Evolutionary conservation across 768 basidiomycete species (phyloP).

Genomic region (Hygrocybe coccinea): DNA sequence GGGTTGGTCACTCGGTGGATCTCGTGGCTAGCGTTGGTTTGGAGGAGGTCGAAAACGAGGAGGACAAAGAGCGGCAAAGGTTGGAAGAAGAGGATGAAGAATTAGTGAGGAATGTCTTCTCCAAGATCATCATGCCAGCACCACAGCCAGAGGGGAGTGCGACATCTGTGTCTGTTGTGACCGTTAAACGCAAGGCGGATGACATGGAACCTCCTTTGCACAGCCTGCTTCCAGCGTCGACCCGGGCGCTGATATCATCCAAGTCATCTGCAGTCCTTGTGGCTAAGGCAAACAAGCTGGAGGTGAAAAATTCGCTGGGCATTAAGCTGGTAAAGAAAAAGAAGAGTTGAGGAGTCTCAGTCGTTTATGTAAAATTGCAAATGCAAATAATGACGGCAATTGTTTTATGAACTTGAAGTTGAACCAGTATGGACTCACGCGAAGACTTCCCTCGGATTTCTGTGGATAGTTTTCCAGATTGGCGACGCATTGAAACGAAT

Average conservation of each 20-base stretch:
- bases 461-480: slow-evolving; percentile 61
- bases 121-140: slow-evolving; percentile 54
- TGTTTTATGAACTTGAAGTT: not conserved
- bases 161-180: slow-evolving; percentile 39
- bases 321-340: slow-evolving; percentile 67
- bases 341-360: slow-evolving; percentile 18
- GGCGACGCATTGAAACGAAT: slow-evolving; percentile 56
- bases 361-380: too few relatives aligned
- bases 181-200: slow-evolving; percentile 85
- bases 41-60: slow-evolving; percentile 74
- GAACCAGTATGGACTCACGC: slow-evolving; percentile 33
- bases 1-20: slow-evolving; percentile 71
- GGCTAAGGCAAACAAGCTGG: slow-evolving; percentile 59
- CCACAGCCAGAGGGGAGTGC: slow-evolving; percentile 19
- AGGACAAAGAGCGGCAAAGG: slow-evolving; percentile 61
- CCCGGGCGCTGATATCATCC: slow-evolving; percentile 52
- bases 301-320: slow-evolving; percentile 60
- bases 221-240: slow-evolving; percentile 61
- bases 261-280: slow-evolving; percentile 40
- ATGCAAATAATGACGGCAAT: too few relatives aligned
- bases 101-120: slow-evolving; percentile 82
- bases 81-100: slow-evolving; percentile 92
- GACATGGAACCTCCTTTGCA: slow-evolving; percentile 69
- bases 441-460: slow-evolving; percentile 51
- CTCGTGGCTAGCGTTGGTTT: slow-evolving; percentile 55